Conservation (phyloP, 139 green algal genomes). For the Nannochloris sp. region DNA sequence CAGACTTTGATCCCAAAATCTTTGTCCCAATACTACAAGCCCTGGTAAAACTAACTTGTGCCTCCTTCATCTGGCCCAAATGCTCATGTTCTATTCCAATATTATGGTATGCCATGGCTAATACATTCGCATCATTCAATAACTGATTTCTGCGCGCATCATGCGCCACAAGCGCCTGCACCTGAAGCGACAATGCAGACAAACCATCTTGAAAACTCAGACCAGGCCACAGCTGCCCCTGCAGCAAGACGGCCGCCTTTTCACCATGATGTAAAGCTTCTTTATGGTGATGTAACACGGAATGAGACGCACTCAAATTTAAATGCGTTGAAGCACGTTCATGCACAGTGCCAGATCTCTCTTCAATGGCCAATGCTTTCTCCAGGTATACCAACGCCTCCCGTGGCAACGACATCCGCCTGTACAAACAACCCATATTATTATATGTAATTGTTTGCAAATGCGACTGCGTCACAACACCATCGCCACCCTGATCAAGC, state of each 20-base stretch:
- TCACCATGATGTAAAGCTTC: constrained; percentile 27
- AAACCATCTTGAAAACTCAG: constrained; percentile 12
- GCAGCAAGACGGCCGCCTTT: constrained; percentile 25
- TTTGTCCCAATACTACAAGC: constrained; percentile 1
- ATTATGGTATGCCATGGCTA: constrained; percentile 37
- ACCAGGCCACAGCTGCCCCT: constrained; percentile 13
- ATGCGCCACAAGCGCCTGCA: background rate
- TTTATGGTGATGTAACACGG: constrained; percentile 10
- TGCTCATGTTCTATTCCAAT: constrained; percentile 27
- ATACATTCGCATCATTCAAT: constrained; percentile 16
- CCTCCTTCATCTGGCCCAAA: constrained; percentile 18
- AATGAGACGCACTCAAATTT: constrained; percentile 28
- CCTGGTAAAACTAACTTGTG: constrained; percentile 23
- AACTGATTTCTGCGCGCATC: background rate
- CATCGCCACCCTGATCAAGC: background rate
- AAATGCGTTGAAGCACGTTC: constrained; percentile 21
- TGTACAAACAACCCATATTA: constrained; percentile 33
- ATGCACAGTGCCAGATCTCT: constrained; percentile 11
- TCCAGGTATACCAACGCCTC: constrained; percentile 22
- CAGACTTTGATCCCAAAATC: constrained; percentile 10
- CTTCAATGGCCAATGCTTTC: constrained; percentile 22
- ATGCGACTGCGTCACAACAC: background rate
- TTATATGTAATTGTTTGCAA: constrained; percentile 27
- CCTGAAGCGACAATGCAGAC: background rate
- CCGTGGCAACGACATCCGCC: constrained; percentile 14